These are phyloP conservation scores for Phytophthora fragariae DNA, from an alignment of 352 stramenopile genomes.

Conservation along the genomic window DNA sequence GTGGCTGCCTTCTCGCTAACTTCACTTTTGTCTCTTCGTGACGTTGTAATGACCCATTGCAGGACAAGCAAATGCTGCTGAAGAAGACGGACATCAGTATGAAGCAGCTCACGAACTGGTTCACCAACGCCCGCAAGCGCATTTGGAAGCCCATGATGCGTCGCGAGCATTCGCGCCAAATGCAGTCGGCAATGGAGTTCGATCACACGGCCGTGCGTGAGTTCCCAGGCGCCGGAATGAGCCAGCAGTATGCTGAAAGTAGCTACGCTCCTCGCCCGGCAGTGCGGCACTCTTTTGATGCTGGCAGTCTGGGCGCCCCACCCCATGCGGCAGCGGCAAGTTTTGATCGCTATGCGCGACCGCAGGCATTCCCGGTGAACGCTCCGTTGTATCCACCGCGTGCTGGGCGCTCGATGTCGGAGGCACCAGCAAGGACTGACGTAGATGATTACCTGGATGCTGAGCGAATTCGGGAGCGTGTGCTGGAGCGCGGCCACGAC, in stretches of 20 bases:
- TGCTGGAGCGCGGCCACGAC: conserved; percentile 53
- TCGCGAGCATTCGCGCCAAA: conserved; percentile 78
- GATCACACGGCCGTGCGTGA: conserved; percentile 59
- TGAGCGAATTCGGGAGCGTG: conserved; percentile 73
- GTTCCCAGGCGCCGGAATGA: conserved; percentile 43
- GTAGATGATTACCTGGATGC: conserved; percentile 76
- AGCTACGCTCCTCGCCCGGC: conserved; percentile 53
- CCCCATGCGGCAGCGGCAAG: conserved; percentile 27
- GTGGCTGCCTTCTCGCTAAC: conserved; percentile 8
- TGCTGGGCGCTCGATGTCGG: conserved; percentile 69
- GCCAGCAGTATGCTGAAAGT: conserved; percentile 39
- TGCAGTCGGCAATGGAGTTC: conserved; percentile 79
- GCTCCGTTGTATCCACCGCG: conserved; percentile 52
- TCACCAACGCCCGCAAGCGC: conserved; percentile 90
- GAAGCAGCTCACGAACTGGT: conserved; percentile 93
- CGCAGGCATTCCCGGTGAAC: conserved; percentile 36
- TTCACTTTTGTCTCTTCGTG: background rate
- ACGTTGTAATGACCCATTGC: conserved; percentile 1
- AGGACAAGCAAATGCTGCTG: conserved; percentile 92
- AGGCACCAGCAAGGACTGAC: conserved; percentile 54
- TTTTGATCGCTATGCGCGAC: conserved; percentile 43
- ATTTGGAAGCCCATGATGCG: conserved; percentile 93
- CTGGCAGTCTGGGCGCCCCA: conserved; percentile 56
- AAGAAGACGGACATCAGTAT: conserved; percentile 92
- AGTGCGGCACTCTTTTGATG: conserved; percentile 78